Base-by-base conservation (phyloP, 1,284 basidiomycete genomes). In the Boletellus deceptivus region DNA sequence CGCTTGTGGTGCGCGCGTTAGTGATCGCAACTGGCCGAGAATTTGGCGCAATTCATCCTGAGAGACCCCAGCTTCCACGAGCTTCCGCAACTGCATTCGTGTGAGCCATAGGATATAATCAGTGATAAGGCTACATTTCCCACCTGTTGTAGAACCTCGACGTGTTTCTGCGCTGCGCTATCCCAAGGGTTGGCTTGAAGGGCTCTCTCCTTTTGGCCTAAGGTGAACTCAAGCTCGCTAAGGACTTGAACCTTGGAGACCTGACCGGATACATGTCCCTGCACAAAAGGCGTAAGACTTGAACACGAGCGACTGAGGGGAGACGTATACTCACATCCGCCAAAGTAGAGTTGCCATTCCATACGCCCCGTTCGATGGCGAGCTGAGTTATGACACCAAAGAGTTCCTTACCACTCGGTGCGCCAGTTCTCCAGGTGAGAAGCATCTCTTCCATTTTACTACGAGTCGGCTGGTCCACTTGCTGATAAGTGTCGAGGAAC, bases 401-500 rank as follows among this genome's bases (percentile, higher is more conserved):
- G 3, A 98, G 75, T 64, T 93, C 89, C 52, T 82, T 80, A n/a
- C 88, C 82, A 43, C 77, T 77, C 2, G 88, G 86, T 10, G 87
- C 85, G 33, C 91, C 91, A 31, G 84, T 89, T 29, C 93, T 80
- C 94, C 94, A 98, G 9, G 94, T 93, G 35, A 91, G 72, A 17
- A 97, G 80, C 84, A 98, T 92, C 70, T 98, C 94, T 65, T 95
- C 92, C 89, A 98, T 93, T 71, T 96, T 97, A 67, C 84, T 82
- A 55, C 89, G 86, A 7, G 91, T 96, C 34, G 74, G 72, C 36
- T 84, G 83, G 65, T 96, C 93, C 55, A 95, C 92, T 59, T 84
- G 79, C 49, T 80, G 78, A 70, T 97, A 96, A 27, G 93, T 86
- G 56, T 89, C 83, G 59, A 94, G 74, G 72, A 93, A 97, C 7